These are phyloP conservation scores for Nowakowskiella sp. DNA, from an alignment of 192 early-diverging fungal species.

Conservation along the genomic window DNA sequence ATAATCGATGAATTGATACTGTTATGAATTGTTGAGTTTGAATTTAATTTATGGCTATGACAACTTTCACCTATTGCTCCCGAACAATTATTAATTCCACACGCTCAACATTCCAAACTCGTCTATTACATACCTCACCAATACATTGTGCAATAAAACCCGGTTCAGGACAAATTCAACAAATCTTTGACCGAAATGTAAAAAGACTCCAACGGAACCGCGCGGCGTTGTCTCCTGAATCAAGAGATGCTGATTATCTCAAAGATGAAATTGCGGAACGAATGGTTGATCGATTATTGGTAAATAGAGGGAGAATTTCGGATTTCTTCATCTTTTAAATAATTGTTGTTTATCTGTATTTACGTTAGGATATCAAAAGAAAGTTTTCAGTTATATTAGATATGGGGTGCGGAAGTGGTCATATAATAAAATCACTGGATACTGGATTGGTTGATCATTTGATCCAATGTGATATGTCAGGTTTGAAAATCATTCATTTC, in stretches of 20 bases:
- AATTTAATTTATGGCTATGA: too few relatives aligned
- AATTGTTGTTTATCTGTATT: conserved; percentile 6
- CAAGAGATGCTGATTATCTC: conserved; percentile 79
- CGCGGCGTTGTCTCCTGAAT: conserved; percentile 49
- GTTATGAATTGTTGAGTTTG: too few relatives aligned
- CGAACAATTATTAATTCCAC: too few relatives aligned
- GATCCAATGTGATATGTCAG: conserved; percentile 18
- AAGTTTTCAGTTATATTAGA: conserved; percentile 79
- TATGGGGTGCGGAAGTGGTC: conserved; percentile 79
- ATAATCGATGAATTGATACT: too few relatives aligned
- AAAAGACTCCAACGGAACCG: conserved; percentile 76
- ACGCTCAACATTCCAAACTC: too few relatives aligned
- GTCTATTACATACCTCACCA: too few relatives aligned
- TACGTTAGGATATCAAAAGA: conserved; percentile 77
- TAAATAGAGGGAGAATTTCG: conserved; percentile 18
- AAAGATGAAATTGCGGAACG: conserved; percentile 83
- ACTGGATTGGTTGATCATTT: conserved; percentile 73
- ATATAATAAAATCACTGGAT: conserved; percentile 75
- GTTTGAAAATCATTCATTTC: conserved; percentile 9
- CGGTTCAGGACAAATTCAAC: too few relatives aligned
- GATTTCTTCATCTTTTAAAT: background rate
- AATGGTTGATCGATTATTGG: conserved; percentile 79
- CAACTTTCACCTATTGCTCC: too few relatives aligned
- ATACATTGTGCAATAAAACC: too few relatives aligned
- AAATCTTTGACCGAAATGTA: conserved; percentile 72